Percentiles rank a stretch among this genome's conserved stretches.
These are phyloP conservation scores for Leccinum griseonigrum DNA, from an alignment of 1,284 basidiomycete species.

Conservation along the genomic window DNA sequence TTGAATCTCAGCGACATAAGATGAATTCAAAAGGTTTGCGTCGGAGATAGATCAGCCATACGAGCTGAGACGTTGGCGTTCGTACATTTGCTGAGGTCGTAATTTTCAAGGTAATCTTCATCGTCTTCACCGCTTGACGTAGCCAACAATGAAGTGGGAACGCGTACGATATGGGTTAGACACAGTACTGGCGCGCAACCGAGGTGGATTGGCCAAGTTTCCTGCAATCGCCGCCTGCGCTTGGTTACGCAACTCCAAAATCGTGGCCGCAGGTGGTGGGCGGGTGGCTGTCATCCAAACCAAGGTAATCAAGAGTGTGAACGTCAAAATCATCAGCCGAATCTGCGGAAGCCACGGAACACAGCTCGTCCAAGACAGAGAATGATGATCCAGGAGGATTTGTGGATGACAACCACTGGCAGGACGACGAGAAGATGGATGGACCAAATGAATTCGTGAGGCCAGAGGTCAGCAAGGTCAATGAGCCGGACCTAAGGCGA, in stretches of 20 bases:
- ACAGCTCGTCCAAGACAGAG: conserved; percentile 71
- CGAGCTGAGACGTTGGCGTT: conserved; percentile 51
- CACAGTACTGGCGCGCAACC: conserved; percentile 86
- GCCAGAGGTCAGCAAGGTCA: conserved; percentile 75
- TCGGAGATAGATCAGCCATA: conserved; percentile 57
- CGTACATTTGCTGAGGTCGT: conserved; percentile 49
- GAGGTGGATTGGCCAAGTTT: conserved; percentile 73
- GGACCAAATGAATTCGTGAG: conserved; percentile 86
- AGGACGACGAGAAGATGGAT: conserved; percentile 82
- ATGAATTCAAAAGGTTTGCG: conserved; percentile 48
- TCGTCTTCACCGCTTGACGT: conserved; percentile 68
- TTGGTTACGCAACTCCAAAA: conserved; percentile 82
- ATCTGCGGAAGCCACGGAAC: conserved; percentile 75
- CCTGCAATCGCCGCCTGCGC: conserved; percentile 86
- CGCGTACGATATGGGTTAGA: conserved; percentile 78
- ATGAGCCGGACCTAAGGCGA: conserved; percentile 86
- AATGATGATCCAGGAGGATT: conserved; percentile 55
- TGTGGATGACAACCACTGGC: conserved; percentile 77
- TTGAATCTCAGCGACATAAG: conserved; percentile 74
- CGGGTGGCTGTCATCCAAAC: conserved; percentile 77
- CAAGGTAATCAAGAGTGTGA: conserved; percentile 92
- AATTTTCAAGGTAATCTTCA: conserved; percentile 66
- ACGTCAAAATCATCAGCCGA: conserved; percentile 89
- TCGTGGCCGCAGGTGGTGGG: conserved; percentile 72
- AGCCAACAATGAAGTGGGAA: conserved; percentile 51